These are phyloP conservation scores for Wickerhamiella pararugosa DNA, from an alignment of 1,139 yeast species.

Conservation along the genomic window DNA sequence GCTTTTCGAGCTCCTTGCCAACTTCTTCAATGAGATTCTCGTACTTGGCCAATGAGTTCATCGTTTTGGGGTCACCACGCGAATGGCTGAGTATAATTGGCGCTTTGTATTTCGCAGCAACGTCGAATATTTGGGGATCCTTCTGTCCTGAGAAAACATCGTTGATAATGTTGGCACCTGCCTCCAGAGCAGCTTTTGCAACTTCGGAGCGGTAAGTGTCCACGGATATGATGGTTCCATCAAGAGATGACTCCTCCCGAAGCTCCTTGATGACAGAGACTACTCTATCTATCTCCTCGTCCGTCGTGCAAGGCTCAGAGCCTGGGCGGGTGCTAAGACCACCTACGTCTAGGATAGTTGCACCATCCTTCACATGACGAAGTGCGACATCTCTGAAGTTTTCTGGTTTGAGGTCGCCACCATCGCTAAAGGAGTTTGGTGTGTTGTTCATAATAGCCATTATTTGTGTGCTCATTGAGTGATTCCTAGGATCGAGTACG, in stretches of 20 bases:
- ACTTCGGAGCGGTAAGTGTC: conserved; percentile 75
- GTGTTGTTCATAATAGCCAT: conserved; percentile 88
- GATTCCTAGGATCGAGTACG: conserved; percentile 16
- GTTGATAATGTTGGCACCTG: conserved; percentile 85
- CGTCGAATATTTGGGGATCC: conserved; percentile 50
- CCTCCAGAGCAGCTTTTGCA: conserved; percentile 49
- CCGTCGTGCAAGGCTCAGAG: conserved; percentile 41
- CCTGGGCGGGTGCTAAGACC: conserved; percentile 91
- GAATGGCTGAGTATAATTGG: conserved; percentile 78
- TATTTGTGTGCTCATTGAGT: conserved; percentile 24
- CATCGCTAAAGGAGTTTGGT: conserved; percentile 94
- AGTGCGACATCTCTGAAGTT: conserved; percentile 30
- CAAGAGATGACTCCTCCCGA: conserved; percentile 31
- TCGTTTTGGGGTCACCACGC: conserved; percentile 66
- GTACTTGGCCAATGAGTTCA: conserved; percentile 50
- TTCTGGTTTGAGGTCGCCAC: conserved; percentile 36
- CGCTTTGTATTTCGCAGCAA: conserved; percentile 47
- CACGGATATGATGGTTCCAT: conserved; percentile 45
- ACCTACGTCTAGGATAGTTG: conserved; percentile 70
- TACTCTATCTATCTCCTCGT: conserved; percentile 50
- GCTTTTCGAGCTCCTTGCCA: conserved; percentile 46
- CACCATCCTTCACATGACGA: conserved; percentile 40
- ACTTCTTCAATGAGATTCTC: conserved; percentile 32
- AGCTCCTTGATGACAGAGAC: conserved; percentile 55
- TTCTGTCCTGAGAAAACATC: conserved; percentile 75